Evolutionary conservation across 306 rosid species (phyloP).

Genomic region (Medicago lupulina): DNA sequence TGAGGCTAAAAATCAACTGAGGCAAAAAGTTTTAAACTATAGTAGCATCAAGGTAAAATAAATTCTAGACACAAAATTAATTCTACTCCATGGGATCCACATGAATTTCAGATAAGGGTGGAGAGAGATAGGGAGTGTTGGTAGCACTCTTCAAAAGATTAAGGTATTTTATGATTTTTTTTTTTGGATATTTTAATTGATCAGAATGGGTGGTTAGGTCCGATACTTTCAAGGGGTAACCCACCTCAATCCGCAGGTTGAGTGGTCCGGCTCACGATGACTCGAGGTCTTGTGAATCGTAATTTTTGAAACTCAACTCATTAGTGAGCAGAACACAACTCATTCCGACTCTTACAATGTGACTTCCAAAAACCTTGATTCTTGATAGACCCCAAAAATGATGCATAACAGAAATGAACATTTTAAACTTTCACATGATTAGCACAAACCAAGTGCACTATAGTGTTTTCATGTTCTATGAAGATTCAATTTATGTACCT

Average conservation of each 20-base stretch:
- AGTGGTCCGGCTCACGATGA: neutral
- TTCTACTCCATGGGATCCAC: no score
- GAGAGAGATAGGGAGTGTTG: no score
- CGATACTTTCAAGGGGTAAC: neutral
- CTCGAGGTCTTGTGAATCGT: neutral
- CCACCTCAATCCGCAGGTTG: neutral
- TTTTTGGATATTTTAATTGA: no score
- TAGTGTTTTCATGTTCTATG: neutral
- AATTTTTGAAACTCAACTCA: neutral
- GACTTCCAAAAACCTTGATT: neutral
- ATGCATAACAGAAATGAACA: neutral
- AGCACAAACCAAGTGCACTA: neutral
- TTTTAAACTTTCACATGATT: neutral
- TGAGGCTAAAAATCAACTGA: no score
- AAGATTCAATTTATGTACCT: constrained; percentile 53
- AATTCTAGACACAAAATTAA: no score
- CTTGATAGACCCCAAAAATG: neutral
- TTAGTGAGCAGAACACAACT: neutral
- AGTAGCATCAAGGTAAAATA: no score
- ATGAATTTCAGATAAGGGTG: no score
- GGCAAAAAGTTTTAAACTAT: no score
- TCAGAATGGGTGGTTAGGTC: no score
- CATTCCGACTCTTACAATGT: neutral
- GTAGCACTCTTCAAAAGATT: no score
- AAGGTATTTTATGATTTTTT: no score